Evolutionary conservation across 371 early-diverging fungal species (phyloP).

Genomic region (Encephalitozoon cuniculi): DNA sequence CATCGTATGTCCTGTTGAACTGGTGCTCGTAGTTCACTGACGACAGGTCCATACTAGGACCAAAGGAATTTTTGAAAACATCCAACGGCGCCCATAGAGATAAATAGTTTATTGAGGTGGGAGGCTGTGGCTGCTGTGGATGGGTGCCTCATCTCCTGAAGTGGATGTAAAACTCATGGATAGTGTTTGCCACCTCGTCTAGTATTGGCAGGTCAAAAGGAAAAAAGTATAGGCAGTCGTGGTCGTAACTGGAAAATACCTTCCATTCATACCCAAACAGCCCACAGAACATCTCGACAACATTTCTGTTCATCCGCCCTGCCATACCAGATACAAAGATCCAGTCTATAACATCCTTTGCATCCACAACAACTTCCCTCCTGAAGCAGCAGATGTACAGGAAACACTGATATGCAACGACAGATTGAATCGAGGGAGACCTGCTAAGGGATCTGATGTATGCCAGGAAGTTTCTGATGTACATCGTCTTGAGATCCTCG

Average conservation of each 20-base stretch:
- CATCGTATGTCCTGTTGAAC: conserved; percentile 36
- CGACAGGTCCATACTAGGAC: not conserved
- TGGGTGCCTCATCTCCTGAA: not conserved
- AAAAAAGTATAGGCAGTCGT: conserved; percentile 21
- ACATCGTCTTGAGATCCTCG: not conserved
- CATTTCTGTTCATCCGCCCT: conserved; percentile 4
- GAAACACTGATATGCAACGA: conserved; percentile 18
- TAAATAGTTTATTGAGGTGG: not conserved
- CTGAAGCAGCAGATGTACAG: conserved; percentile 28
- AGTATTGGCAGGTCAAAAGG: conserved; percentile 30
- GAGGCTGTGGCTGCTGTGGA: too few species aligned
- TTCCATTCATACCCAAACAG: conserved; percentile 7
- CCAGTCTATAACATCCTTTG: not conserved
- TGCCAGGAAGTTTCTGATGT: not conserved
- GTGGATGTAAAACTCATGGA: conserved; percentile 9
- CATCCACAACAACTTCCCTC: not conserved
- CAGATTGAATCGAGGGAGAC: not conserved
- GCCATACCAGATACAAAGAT: conserved; percentile 4
- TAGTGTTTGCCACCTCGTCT: not conserved
- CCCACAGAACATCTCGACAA: conserved; percentile 23
- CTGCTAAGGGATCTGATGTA: not conserved
- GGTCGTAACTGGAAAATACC: conserved; percentile 7
- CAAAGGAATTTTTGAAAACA: not conserved
- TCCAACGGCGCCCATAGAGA: not conserved
- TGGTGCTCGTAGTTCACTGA: conserved; percentile 23